Percentiles rank a stretch among this genome's conserved stretches.
Conservation (phyloP, 2,329 filamentous ascomycete species). For the Leptoxyphium fumago region DNA sequence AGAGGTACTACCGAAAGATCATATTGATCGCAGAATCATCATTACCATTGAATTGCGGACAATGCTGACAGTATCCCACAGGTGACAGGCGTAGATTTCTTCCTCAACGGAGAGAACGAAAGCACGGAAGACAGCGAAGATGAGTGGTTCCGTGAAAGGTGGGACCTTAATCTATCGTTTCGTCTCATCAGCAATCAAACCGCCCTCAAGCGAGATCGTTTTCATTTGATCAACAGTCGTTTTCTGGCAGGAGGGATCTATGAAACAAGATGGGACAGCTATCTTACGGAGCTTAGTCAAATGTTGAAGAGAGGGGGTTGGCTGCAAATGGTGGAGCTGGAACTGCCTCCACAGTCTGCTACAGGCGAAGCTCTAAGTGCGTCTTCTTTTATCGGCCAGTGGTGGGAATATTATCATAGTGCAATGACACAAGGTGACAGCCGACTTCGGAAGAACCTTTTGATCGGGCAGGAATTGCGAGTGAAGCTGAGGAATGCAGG, state of each 20-base stretch:
- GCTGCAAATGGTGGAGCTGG: conserved; percentile 79
- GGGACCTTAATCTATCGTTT: conserved; percentile 22
- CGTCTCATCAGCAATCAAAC: conserved; percentile 8
- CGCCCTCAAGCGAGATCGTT: conserved; percentile 34
- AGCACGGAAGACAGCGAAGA: conserved; percentile 10
- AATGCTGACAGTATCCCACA: conserved; percentile 2
- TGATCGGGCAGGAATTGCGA: neutral
- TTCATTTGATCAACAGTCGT: conserved; percentile 73
- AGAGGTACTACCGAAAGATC: conserved; percentile 4
- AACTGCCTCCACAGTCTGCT: conserved; percentile 64
- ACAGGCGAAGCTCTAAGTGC: neutral
- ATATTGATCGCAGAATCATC: neutral
- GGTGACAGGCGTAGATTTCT: conserved; percentile 21
- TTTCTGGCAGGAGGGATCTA: conserved; percentile 60
- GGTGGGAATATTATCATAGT: conserved; percentile 12
- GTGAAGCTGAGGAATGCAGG: neutral
- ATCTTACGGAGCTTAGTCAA: conserved; percentile 60
- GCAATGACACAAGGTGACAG: conserved; percentile 5
- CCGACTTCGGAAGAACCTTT: neutral
- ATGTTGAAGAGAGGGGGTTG: conserved; percentile 64
- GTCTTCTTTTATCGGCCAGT: conserved; percentile 8
- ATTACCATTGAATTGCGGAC: neutral
- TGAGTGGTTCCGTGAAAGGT: conserved; percentile 14
- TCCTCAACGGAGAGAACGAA: conserved; percentile 11
- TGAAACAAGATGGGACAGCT: conserved; percentile 55